Evolutionary conservation across 805 yeast species (phyloP).

Genomic region (Debaryomyces maramus): DNA sequence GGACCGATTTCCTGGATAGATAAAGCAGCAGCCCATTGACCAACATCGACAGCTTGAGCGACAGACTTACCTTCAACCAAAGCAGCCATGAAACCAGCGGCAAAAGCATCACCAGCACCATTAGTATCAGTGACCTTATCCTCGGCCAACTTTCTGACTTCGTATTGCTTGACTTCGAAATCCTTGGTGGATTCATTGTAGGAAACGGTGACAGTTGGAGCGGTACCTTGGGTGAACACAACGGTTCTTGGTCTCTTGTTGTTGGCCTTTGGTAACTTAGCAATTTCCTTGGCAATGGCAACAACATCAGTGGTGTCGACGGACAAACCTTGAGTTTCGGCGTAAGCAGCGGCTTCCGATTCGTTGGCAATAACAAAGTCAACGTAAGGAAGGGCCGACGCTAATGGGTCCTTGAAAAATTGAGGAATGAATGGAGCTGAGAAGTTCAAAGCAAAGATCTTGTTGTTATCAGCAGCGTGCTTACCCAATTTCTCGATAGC

Average conservation of each 20-base stretch:
- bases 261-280: slow-evolving; percentile 75
- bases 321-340: slow-evolving; percentile 73
- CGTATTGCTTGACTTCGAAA: slow-evolving; percentile 50
- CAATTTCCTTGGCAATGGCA: slow-evolving; percentile 80
- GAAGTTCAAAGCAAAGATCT: slow-evolving; percentile 79
- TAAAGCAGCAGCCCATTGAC: slow-evolving; percentile 94
- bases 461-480: slow-evolving; percentile 84
- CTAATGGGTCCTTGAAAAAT: slow-evolving; percentile 91
- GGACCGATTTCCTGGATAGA: slow-evolving; percentile 95
- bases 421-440: slow-evolving; percentile 97
- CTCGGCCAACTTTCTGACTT: slow-evolving; percentile 71
- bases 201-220: slow-evolving; percentile 79
- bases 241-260: slow-evolving; percentile 73
- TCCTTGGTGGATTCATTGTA: slow-evolving; percentile 50
- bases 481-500: slow-evolving; percentile 88
- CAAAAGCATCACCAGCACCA: slow-evolving; percentile 99
- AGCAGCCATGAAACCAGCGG: slow-evolving; percentile 93
- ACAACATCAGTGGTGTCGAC: slow-evolving; percentile 54
- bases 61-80: slow-evolving; percentile 71
- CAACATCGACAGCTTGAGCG: slow-evolving; percentile 66
- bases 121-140: slow-evolving; percentile 83
- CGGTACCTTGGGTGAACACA: slow-evolving; percentile 92
- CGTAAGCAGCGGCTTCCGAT: slow-evolving; percentile 93
- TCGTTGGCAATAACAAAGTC: slow-evolving; percentile 94
- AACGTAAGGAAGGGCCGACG: slow-evolving; percentile 76